Percentiles rank a stretch among this genome's conserved stretches.
These are phyloP conservation scores for Aspergillus sp. DNA, from an alignment of 2,329 filamentous ascomycete genomes.

Conservation along the genomic window DNA sequence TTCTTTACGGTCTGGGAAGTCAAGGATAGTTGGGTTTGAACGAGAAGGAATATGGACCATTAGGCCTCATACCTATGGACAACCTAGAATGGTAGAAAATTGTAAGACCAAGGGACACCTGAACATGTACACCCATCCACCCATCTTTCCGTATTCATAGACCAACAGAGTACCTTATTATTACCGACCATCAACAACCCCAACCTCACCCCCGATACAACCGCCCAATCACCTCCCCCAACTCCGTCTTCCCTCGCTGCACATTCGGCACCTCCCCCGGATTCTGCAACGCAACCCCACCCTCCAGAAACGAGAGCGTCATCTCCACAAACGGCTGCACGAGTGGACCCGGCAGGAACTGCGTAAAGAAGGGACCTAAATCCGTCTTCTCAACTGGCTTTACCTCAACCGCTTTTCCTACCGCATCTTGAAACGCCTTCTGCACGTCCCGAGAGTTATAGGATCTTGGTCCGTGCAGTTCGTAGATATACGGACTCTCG, in stretches of 20 bases:
- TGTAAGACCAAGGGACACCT: no score
- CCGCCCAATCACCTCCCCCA: not conserved
- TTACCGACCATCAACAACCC: not conserved
- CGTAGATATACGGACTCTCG: slow-evolving; percentile 9
- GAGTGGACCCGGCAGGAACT: slow-evolving; percentile 6
- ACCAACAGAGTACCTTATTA: no score
- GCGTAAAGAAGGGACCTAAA: slow-evolving; percentile 7
- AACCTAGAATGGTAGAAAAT: not conserved
- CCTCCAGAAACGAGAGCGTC: slow-evolving; percentile 14
- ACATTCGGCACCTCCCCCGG: not conserved
- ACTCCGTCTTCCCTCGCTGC: slow-evolving; percentile 2
- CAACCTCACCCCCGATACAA: not conserved
- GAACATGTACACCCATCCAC: no score
- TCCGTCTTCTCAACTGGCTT: slow-evolving; percentile 7
- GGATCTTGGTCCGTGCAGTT: slow-evolving; percentile 13
- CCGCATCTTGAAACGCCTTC: slow-evolving; percentile 4
- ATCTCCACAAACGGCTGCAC: slow-evolving; percentile 14
- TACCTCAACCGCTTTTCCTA: slow-evolving; percentile 11
- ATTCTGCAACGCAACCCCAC: slow-evolving; percentile 1
- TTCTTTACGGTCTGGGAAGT: not conserved
- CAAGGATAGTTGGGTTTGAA: not conserved
- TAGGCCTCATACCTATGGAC: not conserved
- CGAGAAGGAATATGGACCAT: not conserved
- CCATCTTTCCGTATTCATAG: no score
- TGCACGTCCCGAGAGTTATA: slow-evolving; percentile 13